Conservation (phyloP, 2,329 filamentous ascomycete species). For the Fusarium anguioides region DNA sequence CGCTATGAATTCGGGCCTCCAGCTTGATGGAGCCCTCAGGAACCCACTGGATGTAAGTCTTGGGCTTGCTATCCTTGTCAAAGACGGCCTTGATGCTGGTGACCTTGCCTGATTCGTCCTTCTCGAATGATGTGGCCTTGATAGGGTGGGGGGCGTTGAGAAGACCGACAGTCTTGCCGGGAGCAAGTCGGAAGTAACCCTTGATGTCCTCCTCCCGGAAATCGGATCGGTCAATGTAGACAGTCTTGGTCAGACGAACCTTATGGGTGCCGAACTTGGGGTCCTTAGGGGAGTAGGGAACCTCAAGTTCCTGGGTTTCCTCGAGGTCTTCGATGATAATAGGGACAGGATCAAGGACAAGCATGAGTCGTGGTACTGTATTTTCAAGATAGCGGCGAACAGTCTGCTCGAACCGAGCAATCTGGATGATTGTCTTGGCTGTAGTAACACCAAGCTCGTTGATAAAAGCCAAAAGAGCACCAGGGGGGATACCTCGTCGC, state of each 20-base stretch:
- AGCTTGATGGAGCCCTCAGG: conserved; percentile 73
- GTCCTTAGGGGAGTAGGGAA: conserved; percentile 88
- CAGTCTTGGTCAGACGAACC: conserved; percentile 75
- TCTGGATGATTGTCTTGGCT: conserved; percentile 80
- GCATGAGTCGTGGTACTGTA: conserved; percentile 88
- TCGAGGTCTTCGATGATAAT: conserved; percentile 84
- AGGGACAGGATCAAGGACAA: conserved; percentile 86
- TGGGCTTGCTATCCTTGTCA: conserved; percentile 78
- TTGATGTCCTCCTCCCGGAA: conserved; percentile 80
- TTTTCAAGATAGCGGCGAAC: conserved; percentile 88
- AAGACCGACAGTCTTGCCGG: conserved; percentile 80
- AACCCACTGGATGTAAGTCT: conserved; percentile 94
- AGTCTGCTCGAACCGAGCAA: conserved; percentile 83
- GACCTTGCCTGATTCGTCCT: conserved; percentile 72
- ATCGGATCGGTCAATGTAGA: conserved; percentile 88
- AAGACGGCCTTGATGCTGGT: conserved; percentile 72
- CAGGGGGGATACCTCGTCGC: conserved; percentile 86
- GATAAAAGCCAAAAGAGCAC: conserved; percentile 88
- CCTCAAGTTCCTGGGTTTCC: conserved; percentile 64
- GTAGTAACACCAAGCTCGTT: conserved; percentile 93
- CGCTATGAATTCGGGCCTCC: conserved; percentile 82
- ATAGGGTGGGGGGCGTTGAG: conserved; percentile 78
- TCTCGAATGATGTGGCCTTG: conserved; percentile 75
- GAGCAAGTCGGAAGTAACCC: conserved; percentile 84
- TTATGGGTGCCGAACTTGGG: conserved; percentile 71